A percentile compares a stretch with the other conserved stretches of the same genome.
phyloP scores from a whole-genome alignment of 805 yeast genomes.

The Vanderwaltozyma polyspora region DNA sequence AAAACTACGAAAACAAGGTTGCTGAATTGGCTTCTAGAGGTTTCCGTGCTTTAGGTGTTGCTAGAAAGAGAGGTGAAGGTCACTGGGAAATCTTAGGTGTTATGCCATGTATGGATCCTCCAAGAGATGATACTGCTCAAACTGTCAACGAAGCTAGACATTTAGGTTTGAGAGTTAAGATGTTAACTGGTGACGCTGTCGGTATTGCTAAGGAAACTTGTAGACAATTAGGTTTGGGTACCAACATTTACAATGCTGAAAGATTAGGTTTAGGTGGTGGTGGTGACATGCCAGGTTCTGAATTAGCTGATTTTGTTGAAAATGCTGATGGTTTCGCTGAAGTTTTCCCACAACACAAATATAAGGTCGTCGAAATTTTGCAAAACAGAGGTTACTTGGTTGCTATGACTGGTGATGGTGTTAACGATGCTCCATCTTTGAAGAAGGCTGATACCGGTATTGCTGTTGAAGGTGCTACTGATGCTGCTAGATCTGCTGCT shows the following conservation, averaged over 20 bases:
- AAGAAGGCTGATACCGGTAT: conserved; percentile 95
- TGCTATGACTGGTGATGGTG: conserved; percentile 99
- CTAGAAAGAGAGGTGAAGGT: conserved; percentile 96
- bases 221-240: conserved; percentile 93
- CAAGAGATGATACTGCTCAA: conserved; percentile 95
- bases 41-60: conserved; percentile 97
- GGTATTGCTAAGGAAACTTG: conserved; percentile 98
- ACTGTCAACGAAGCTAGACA: conserved; percentile 85
- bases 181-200: conserved; percentile 98
- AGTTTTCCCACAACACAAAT: conserved; percentile 97
- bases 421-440: conserved; percentile 93
- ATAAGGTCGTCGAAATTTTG: conserved; percentile 88
- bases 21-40: conserved; percentile 98
- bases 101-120: conserved; percentile 99
- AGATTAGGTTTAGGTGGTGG: conserved; percentile 93
- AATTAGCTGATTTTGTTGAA: conserved; percentile 93
- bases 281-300: conserved; percentile 94
- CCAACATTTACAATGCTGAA: conserved; percentile 93
- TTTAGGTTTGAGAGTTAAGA: conserved; percentile 89
- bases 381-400: conserved; percentile 94
- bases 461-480: conserved; percentile 97
- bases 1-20: conserved; percentile 91
- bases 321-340: conserved; percentile 98
- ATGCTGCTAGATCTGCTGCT: conserved; percentile 95
- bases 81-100: conserved; percentile 97